Evolutionary conservation across 495 filamentous ascomycete species (phyloP).

Genomic region (Lasiosphaeriaceae sp.): DNA sequence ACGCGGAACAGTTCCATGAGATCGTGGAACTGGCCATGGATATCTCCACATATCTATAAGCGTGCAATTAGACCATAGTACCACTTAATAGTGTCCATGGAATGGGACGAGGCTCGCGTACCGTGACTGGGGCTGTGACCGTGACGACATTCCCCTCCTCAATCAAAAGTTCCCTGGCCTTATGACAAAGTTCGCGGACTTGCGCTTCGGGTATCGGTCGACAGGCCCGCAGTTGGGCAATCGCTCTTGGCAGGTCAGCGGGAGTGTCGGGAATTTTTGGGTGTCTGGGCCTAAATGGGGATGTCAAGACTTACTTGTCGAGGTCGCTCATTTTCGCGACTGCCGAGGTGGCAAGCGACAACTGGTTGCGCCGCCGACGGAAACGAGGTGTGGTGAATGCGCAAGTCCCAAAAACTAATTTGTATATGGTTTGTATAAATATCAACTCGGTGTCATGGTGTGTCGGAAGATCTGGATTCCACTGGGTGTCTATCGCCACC

Average conservation of each 20-base stretch:
- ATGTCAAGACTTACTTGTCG: slow-evolving; percentile 21
- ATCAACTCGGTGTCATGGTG: slow-evolving; percentile 9
- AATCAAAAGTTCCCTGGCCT: slow-evolving; percentile 91
- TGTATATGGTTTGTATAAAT: no score
- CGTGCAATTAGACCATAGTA: background rate
- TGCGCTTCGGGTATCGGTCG: slow-evolving; percentile 93
- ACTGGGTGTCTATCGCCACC: background rate
- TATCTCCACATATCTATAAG: slow-evolving; percentile 89
- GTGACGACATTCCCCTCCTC: slow-evolving; percentile 98
- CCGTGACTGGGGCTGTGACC: slow-evolving; percentile 91
- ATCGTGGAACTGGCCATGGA: slow-evolving; percentile 98
- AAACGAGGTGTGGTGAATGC: background rate
- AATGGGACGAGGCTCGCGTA: no score
- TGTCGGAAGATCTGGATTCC: background rate
- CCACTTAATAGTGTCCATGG: background rate
- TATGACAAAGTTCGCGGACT: slow-evolving; percentile 95
- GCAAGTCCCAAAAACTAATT: background rate
- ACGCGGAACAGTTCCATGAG: slow-evolving; percentile 98
- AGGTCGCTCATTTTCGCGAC: slow-evolving; percentile 26
- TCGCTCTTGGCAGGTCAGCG: slow-evolving; percentile 58
- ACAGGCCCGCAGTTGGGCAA: slow-evolving; percentile 89
- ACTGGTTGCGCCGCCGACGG: background rate
- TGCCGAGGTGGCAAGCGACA: background rate
- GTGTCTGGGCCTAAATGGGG: background rate
- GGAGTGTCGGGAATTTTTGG: background rate